Conservation (phyloP, 495 filamentous ascomycete genomes). For the Collariella sp. region DNA sequence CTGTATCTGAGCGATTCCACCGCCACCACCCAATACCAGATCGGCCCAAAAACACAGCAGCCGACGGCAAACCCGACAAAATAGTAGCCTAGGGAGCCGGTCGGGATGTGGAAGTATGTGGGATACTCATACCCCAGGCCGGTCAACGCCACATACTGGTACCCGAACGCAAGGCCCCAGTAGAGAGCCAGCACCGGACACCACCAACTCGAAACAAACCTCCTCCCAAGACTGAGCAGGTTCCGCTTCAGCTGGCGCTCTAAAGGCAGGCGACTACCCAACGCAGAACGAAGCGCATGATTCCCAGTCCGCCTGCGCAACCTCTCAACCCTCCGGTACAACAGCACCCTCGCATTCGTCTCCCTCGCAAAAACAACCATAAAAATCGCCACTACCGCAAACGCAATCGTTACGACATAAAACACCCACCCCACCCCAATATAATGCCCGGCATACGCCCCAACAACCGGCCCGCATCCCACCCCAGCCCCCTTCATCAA, state of each 20-base stretch:
- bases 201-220: slow-evolving; percentile 41
- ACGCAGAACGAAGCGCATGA: slow-evolving; percentile 37
- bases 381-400: slow-evolving; percentile 24
- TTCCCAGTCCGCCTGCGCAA: slow-evolving; percentile 44
- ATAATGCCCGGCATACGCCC: slow-evolving; percentile 49
- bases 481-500: slow-evolving; percentile 41
- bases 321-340: slow-evolving; percentile 44
- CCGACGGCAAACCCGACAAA: background rate
- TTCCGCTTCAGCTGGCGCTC: slow-evolving; percentile 24
- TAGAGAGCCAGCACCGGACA: background rate
- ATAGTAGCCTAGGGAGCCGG: background rate
- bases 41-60: background rate
- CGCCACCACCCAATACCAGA: too few species aligned
- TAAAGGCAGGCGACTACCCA: slow-evolving; percentile 41
- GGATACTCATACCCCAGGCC: background rate
- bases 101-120: background rate
- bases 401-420: slow-evolving; percentile 39
- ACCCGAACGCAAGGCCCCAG: background rate
- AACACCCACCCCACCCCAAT: slow-evolving; percentile 62
- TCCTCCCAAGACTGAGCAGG: slow-evolving; percentile 44
- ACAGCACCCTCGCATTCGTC: slow-evolving; percentile 52
- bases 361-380: slow-evolving; percentile 48
- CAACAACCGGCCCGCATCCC: slow-evolving; percentile 43
- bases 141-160: background rate
- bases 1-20: too few species aligned